Evolutionary conservation across 352 stramenopile species (phyloP).

Genomic region (Phytophthora parvispora): DNA sequence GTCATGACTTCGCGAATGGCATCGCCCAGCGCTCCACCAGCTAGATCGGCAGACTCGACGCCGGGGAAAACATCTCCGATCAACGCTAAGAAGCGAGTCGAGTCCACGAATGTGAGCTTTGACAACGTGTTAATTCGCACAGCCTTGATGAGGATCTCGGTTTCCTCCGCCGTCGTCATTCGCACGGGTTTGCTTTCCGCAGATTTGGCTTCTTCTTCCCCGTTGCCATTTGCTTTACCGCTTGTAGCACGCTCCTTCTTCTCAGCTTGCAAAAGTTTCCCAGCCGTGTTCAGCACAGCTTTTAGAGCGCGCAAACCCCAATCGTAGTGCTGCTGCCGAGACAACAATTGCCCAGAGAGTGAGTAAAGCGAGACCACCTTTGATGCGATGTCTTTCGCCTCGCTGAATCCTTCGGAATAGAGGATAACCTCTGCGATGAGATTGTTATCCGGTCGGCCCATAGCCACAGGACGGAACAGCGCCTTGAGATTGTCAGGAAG

Average conservation of each 20-base stretch:
- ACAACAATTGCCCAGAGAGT: conserved; percentile 88
- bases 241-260: conserved; percentile 73
- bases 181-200: conserved; percentile 32
- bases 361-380: conserved; percentile 96
- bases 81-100: conserved; percentile 90
- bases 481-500: conserved; percentile 96
- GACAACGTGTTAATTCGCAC: conserved; percentile 97
- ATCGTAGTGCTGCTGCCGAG: conserved; percentile 95
- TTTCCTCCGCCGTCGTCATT: conserved; percentile 83
- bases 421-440: conserved; percentile 96
- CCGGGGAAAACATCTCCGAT: conserved; percentile 96
- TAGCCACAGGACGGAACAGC: conserved; percentile 95
- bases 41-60: conserved; percentile 84
- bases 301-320: conserved; percentile 96
- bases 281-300: conserved; percentile 94
- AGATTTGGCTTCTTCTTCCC: conserved; percentile 25
- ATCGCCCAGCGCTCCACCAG: conserved; percentile 79
- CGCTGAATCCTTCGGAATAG: conserved; percentile 92
- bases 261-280: conserved; percentile 89
- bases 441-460: conserved; percentile 94
- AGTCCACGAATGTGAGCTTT: conserved; percentile 96
- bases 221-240: conserved; percentile 8
- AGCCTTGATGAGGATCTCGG: conserved; percentile 96
- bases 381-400: conserved; percentile 90
- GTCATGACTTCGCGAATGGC: conserved; percentile 94